Conservation (phyloP, 2,329 filamentous ascomycete species). For the Rhytidhysteron rufulum region DNA sequence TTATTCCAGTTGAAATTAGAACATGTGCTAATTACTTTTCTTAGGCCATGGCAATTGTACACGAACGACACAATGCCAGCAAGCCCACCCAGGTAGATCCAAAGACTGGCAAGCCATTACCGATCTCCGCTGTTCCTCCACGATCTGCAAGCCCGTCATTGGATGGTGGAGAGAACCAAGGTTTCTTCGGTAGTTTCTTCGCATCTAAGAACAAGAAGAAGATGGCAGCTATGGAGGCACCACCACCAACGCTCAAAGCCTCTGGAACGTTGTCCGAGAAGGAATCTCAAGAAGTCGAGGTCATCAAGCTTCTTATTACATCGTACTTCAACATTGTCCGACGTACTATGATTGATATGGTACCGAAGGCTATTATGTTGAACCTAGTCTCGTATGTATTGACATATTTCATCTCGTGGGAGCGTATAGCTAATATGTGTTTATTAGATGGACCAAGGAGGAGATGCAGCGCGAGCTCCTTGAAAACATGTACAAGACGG, state of each 20-base stretch:
- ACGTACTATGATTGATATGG: conserved; percentile 99
- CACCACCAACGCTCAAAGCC: conserved; percentile 87
- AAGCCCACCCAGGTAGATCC: conserved; percentile 96
- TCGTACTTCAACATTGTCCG: conserved; percentile 99
- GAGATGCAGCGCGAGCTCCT: conserved; percentile 97
- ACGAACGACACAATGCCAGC: conserved; percentile 76
- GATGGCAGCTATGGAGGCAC: conserved; percentile 98
- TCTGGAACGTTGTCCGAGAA: conserved; percentile 91
- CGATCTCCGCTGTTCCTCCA: conserved; percentile 60
- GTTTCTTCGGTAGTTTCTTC: conserved; percentile 98
- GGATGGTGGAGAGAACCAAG: conserved; percentile 57
- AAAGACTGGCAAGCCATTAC: conserved; percentile 94
- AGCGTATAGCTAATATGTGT: too few relatives aligned
- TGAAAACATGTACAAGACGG: conserved; percentile 93
- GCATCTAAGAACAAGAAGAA: conserved; percentile 99
- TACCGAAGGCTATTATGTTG: conserved; percentile 98
- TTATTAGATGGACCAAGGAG: conserved; percentile 79
- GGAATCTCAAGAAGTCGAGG: conserved; percentile 92
- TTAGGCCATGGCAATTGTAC: conserved; percentile 93
- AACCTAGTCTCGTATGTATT: conserved; percentile 82
- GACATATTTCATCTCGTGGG: conserved; percentile 9
- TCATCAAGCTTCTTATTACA: conserved; percentile 93
- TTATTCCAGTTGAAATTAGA: background rate
- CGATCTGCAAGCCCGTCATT: conserved; percentile 74
- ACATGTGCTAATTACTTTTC: conserved; percentile 2